Percentiles rank a stretch among this genome's conserved stretches.
Conservation (phyloP, 495 filamentous ascomycete genomes). For the Lophiostoma macrostomum region DNA sequence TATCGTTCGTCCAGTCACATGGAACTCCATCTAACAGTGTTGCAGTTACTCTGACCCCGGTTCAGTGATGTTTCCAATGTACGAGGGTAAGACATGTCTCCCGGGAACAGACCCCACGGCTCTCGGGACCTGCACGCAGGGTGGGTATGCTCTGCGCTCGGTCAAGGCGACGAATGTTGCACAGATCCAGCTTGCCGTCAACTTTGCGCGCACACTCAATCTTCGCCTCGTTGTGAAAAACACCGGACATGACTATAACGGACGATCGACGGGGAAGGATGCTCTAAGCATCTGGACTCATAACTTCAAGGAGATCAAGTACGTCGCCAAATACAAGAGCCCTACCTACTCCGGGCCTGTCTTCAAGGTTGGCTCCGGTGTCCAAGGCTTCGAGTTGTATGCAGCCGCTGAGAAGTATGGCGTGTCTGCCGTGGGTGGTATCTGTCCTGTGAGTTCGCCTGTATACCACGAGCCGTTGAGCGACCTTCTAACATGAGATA, state of each 20-base stretch:
- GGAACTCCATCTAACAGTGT: background rate
- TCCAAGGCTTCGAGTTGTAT: slow-evolving; percentile 18
- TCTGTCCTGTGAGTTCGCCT: slow-evolving; percentile 38
- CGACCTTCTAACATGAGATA: background rate
- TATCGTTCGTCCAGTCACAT: background rate
- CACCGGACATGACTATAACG: slow-evolving; percentile 40
- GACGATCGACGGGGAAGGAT: slow-evolving; percentile 16
- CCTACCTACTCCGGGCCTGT: slow-evolving; percentile 16
- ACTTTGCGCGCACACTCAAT: slow-evolving; percentile 30
- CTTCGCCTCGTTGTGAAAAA: slow-evolving; percentile 34
- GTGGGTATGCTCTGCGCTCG: slow-evolving; percentile 50
- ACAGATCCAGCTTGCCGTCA: slow-evolving; percentile 20
- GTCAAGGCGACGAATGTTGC: slow-evolving; percentile 27
- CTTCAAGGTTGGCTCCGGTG: slow-evolving; percentile 26
- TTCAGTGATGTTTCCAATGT: slow-evolving; percentile 17
- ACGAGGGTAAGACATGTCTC: slow-evolving; percentile 14
- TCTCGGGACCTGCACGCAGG: slow-evolving; percentile 48
- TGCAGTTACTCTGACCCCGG: slow-evolving; percentile 5
- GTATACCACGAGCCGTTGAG: background rate
- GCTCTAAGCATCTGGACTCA: slow-evolving; percentile 28
- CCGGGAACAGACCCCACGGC: background rate
- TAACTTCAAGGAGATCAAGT: slow-evolving; percentile 19
- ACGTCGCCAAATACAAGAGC: slow-evolving; percentile 13
- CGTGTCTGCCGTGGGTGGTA: slow-evolving; percentile 26
- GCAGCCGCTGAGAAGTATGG: slow-evolving; percentile 21